Evolutionary conservation across 371 early-diverging fungal species (phyloP).

Genomic region (Saksenaea vasiformis): DNA sequence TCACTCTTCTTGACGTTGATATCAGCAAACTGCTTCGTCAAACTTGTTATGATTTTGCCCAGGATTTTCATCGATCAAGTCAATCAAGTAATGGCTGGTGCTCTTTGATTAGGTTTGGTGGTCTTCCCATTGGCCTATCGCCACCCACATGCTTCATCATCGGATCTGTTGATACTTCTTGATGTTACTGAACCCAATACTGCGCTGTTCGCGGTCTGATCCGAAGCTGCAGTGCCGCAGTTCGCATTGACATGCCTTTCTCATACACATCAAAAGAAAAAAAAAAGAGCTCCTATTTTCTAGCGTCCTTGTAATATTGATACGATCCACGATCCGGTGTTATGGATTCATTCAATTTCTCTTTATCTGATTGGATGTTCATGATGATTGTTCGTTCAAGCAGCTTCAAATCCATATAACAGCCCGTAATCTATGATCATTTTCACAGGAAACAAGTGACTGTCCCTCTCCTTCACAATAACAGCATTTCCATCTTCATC

Average conservation of each 20-base stretch:
- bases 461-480: no score
- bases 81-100: slow-evolving; percentile 14
- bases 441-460: slow-evolving; percentile 5
- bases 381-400: slow-evolving; percentile 1
- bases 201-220: no score
- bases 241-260: slow-evolving; percentile 11
- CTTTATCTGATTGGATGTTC: neutral
- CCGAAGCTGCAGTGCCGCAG: slow-evolving; percentile 8
- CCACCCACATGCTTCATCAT: slow-evolving; percentile 15
- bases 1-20: slow-evolving; percentile 17
- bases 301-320: slow-evolving; percentile 6
- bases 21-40: slow-evolving; percentile 20
- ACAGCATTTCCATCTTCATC: neutral
- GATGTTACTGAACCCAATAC: slow-evolving; percentile 14
- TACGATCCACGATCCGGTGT: slow-evolving; percentile 2
- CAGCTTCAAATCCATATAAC: slow-evolving; percentile 12
- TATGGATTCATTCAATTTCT: neutral
- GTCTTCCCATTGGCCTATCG: slow-evolving; percentile 18
- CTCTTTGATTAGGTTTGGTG: slow-evolving; percentile 13
- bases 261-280: slow-evolving; percentile 17
- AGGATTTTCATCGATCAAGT: slow-evolving; percentile 24
- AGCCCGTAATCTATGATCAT: slow-evolving; percentile 12
- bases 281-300: slow-evolving; percentile 7
- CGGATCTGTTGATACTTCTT: slow-evolving; percentile 20
- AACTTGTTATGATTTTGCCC: slow-evolving; percentile 23